Evolutionary conservation across 2,329 filamentous ascomycete species (phyloP), one percentile per base, ranked within the genome.

Genomic region (Emmonsiellopsis sp.): DNA sequence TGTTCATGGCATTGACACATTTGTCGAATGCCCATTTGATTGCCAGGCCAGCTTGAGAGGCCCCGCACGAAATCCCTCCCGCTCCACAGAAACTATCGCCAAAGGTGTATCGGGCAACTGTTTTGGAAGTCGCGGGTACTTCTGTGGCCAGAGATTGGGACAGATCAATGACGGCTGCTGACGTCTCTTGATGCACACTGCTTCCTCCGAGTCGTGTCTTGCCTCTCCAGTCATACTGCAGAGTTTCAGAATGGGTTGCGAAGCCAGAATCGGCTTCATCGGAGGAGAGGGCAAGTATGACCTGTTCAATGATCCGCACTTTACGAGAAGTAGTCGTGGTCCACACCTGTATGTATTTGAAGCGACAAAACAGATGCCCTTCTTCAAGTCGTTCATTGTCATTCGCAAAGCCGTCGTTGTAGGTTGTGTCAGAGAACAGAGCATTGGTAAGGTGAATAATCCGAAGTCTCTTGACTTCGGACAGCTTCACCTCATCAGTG

Each of bases 31-130:
- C 83, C 65, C 81, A 83, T 27, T 71, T 69, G 0, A 88, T 62
- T 3, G 74, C 68, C 11, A 90, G 69, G 0, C 86, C 86, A 0
- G 80, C 80, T 48, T 71, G 63, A 10, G 63, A 54, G 0, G 86
- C 86, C 0, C 86, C 88, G 2, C 78, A 71, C 0, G 86, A 86
- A 1, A 81, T 80, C 4, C 88, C 88, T 0, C 88, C 87, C 1
- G 80, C 85, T 1, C 88, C 87, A 36, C 81, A 86, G 57, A 88
- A 93, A 0, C 79, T 76, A 62, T 93, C 88, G 1, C 81, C 85
- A 27, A 85, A 80, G 0, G 82, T 86, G 56, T 88, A 88, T 40
- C 71, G 73, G 45, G 57, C 11, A 40, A 39, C n/a, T 8, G 47
- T 32, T 17, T 54, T 10, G 37, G 31, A 13, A 10, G 49, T 51